These are phyloP conservation scores for Clausena lansium DNA, from an alignment of 345 rosid species.

Conservation along the genomic window DNA sequence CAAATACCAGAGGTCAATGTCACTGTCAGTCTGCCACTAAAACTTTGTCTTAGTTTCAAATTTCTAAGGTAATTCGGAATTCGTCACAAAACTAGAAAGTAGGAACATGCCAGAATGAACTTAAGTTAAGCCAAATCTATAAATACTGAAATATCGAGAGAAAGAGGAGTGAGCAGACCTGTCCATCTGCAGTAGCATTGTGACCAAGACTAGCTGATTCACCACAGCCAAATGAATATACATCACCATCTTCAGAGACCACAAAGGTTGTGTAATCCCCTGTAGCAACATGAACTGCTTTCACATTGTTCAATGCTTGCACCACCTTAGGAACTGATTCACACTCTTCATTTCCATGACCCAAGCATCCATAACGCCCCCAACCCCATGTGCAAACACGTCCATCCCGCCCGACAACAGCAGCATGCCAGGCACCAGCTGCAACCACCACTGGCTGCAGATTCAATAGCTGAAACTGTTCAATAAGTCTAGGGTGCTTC, in stretches of 20 bases:
- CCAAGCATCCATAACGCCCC: constrained; percentile 95
- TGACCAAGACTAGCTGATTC: constrained; percentile 96
- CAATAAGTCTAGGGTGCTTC: constrained; percentile 84
- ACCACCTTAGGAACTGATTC: constrained; percentile 80
- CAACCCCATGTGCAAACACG: constrained; percentile 98
- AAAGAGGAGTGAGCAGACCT: constrained; percentile 33
- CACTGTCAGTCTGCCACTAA: neutral
- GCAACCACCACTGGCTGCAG: constrained; percentile 87
- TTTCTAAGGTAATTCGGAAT: neutral
- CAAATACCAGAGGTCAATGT: neutral
- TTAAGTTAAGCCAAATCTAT: neutral
- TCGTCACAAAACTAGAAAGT: neutral
- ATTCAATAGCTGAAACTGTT: constrained; percentile 66
- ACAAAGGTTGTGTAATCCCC: constrained; percentile 94
- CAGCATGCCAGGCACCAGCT: constrained; percentile 99
- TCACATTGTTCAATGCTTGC: constrained; percentile 62
- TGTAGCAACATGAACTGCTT: constrained; percentile 83
- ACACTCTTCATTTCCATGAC: constrained; percentile 87
- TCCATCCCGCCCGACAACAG: constrained; percentile 90
- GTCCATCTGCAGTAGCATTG: constrained; percentile 54
- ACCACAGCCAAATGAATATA: constrained; percentile 92
- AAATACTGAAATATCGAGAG: neutral
- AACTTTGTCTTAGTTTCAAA: neutral
- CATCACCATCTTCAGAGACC: constrained; percentile 84
- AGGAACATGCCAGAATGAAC: neutral